Conservation (phyloP, 257 asterid genomes). For the Lithospermum erythrorhizon region DNA sequence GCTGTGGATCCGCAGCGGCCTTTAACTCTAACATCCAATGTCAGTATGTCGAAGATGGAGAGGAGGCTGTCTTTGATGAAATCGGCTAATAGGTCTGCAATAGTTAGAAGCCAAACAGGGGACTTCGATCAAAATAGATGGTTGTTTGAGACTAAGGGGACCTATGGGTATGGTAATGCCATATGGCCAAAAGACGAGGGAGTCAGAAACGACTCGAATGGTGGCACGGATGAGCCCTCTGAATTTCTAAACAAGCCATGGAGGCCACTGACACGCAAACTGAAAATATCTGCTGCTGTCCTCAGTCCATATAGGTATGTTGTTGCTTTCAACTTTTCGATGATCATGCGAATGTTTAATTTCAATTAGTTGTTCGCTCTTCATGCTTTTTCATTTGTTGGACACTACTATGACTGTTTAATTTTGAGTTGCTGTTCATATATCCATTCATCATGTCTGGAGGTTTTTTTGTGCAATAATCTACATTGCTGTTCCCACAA, state of each 20-base stretch:
- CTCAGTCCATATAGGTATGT: conserved; percentile 11
- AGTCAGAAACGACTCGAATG: neutral
- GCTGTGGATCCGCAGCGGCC: conserved; percentile 5
- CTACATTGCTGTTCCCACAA: neutral
- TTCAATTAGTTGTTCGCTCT: neutral
- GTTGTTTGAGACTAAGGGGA: conserved; percentile 15
- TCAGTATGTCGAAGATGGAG: conserved; percentile 11
- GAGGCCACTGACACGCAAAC: conserved; percentile 13
- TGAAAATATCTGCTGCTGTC: conserved; percentile 10
- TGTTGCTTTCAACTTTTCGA: neutral
- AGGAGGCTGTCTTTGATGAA: conserved; percentile 13
- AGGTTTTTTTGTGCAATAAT: neutral
- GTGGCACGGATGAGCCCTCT: conserved; percentile 4
- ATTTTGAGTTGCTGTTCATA: neutral
- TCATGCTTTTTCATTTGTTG: neutral
- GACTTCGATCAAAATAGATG: conserved; percentile 12
- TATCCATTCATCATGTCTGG: neutral
- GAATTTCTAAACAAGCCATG: conserved; percentile 12
- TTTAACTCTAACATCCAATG: conserved; percentile 8
- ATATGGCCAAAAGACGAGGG: conserved; percentile 14
- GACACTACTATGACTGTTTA: neutral
- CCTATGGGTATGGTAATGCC: conserved; percentile 13
- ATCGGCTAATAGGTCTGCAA: conserved; percentile 5
- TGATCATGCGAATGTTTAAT: neutral
- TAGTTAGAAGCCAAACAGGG: conserved; percentile 12